Base-by-base conservation (phyloP, 345 rosid species). In the Excoecaria cochinchinensis region DNA sequence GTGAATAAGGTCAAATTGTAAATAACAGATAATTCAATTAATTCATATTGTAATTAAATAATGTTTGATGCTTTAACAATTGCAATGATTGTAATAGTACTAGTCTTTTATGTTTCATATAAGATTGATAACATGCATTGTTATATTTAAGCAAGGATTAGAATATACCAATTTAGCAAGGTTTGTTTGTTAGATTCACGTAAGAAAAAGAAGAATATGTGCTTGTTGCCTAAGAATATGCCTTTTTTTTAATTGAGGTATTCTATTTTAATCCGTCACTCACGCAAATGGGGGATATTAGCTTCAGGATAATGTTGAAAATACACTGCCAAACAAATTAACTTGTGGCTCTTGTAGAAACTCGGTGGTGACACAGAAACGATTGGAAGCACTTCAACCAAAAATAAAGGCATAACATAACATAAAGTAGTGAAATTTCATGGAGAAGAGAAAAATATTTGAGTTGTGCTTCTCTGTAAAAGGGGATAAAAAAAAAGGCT, bases 1-100 rank as follows among this genome's bases (percentile, higher is more conserved):
- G 66, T 24, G 17, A 63, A 63, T 16, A 31, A 24, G 58, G 39
- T 70, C 2, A 70, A 56, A 70, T 38, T 52, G 73, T 70, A 70
- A 55, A 15, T 15, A 36, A 55, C 17, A 69, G 36, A 5, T 0
- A 70, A 17, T 52, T 52, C 6, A 53, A 17, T 62, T 3, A 13
- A 59, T 59, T 59, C 36, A 7, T 59, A 25, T 62, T 7, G 17
- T 62, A 6, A 44, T 5, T 62, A 25, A 25, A 62, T 62, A 25
- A 62, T 38, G 42, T 25, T 38, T 14, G 14, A 62, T 62, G 10
- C 4, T 59, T 59, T 1, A 59, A 4, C 4, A 10, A 59, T 6
- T 5, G 67, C 5, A 62, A 38, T 25, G 67, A 62, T 62, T 31
- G 19, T 36, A 31, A 38, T 25, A 59, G 40, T 4, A 11, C 25